Percentiles rank a stretch among this genome's conserved stretches.
Conservation (phyloP, 257 asterid species). For the Gentiana straminea region DNA sequence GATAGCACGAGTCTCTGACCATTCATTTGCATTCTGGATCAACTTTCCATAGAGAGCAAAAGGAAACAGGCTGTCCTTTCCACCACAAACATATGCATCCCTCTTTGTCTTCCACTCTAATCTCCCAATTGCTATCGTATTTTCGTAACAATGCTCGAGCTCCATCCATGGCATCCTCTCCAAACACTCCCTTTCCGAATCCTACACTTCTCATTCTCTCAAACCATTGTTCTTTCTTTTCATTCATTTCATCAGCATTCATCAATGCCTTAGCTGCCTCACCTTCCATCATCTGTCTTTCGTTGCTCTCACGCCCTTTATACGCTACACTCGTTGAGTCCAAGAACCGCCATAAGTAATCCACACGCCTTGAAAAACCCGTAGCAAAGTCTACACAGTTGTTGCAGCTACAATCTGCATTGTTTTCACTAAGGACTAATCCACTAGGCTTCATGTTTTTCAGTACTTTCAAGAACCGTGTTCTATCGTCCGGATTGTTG, state of each 20-base stretch:
- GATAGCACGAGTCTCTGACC: too few relatives aligned
- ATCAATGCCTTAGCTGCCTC: conserved; percentile 68
- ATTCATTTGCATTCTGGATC: conserved; percentile 19
- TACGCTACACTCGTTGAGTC: conserved; percentile 66
- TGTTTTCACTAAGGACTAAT: conserved; percentile 56
- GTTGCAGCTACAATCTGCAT: conserved; percentile 58
- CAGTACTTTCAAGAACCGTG: conserved; percentile 34
- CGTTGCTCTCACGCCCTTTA: conserved; percentile 71
- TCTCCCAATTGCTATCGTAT: conserved; percentile 74
- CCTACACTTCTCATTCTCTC: conserved; percentile 60
- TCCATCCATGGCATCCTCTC: conserved; percentile 63
- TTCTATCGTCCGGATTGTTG: conserved; percentile 45
- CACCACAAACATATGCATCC: conserved; percentile 55
- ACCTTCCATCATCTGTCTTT: conserved; percentile 80
- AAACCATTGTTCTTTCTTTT: conserved; percentile 66
- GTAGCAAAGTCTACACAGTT: conserved; percentile 63
- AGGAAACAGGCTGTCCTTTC: conserved; percentile 78
- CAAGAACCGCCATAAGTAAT: conserved; percentile 60
- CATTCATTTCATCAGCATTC: conserved; percentile 58
- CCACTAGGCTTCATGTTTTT: conserved; percentile 54
- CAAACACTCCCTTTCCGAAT: conserved; percentile 37
- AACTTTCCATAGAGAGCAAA: conserved; percentile 63
- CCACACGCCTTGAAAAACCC: conserved; percentile 57
- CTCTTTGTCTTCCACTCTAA: conserved; percentile 50
- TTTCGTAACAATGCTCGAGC: conserved; percentile 73